Conservation (phyloP, 352 stramenopile species). For the Globisporangium cylindrosporum region DNA sequence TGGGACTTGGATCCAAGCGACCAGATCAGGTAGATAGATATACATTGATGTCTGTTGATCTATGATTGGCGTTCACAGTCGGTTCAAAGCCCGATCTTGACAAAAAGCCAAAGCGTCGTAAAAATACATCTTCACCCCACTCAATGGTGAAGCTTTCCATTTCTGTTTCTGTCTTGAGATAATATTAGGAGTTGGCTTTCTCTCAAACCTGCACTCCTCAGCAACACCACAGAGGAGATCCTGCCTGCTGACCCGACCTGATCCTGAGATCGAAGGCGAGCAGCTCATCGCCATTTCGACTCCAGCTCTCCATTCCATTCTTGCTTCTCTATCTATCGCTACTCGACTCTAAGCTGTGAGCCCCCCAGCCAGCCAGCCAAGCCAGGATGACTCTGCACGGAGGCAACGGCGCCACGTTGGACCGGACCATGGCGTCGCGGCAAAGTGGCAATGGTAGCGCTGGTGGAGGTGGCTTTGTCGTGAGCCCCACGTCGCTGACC, state of each 20-base stretch:
- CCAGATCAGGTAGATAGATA: background rate
- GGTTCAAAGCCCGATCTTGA: background rate
- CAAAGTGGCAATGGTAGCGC: background rate
- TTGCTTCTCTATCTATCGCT: background rate
- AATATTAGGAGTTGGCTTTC: background rate
- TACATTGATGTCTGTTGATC: no score
- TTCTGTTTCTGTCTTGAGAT: background rate
- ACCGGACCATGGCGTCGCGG: background rate
- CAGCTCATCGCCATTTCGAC: background rate
- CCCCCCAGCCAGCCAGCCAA: background rate
- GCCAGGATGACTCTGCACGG: conserved; percentile 7
- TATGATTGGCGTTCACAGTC: background rate
- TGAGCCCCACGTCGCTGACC: conserved; percentile 49
- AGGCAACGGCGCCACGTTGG: background rate
- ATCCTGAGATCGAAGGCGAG: background rate
- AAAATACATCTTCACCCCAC: background rate
- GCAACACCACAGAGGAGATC: background rate
- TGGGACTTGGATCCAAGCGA: background rate
- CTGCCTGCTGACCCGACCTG: background rate
- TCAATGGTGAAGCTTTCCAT: background rate
- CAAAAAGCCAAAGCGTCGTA: background rate
- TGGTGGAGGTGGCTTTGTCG: background rate
- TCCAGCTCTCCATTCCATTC: background rate
- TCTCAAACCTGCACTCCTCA: background rate
- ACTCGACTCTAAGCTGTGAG: background rate